These are phyloP conservation scores for Leccinum aurantiacum DNA, from an alignment of 768 basidiomycete genomes.

Conservation along the genomic window DNA sequence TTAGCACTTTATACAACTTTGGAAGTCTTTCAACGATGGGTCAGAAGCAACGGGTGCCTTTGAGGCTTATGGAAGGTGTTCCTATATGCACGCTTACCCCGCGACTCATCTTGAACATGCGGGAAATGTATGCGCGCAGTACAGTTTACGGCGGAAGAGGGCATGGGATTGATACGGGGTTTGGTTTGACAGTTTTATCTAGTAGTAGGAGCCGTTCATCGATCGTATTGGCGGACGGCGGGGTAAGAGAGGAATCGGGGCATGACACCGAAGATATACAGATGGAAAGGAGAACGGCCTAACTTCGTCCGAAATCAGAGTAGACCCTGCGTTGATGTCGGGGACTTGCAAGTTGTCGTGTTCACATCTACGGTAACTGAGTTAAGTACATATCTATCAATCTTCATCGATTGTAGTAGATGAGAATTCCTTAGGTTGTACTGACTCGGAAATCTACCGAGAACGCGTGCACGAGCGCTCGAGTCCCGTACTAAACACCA, in stretches of 20 bases:
- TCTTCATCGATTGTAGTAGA: too few relatives aligned
- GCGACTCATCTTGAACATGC: neutral
- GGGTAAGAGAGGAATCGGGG: neutral
- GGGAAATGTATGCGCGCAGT: neutral
- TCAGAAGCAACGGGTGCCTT: neutral
- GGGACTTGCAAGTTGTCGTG: too few relatives aligned
- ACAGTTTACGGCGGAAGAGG: neutral
- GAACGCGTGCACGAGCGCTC: too few relatives aligned
- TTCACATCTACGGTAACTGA: too few relatives aligned
- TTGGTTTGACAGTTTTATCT: neutral
- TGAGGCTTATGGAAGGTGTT: rapidly evolving
- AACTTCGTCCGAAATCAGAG: neutral
- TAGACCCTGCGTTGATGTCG: too few relatives aligned
- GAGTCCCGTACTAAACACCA: too few relatives aligned
- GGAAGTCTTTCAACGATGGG: neutral
- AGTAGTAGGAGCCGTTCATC: neutral
- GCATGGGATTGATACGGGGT: neutral
- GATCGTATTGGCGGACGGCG: neutral
- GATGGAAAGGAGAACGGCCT: neutral
- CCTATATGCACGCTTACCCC: neutral
- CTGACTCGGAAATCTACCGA: too few relatives aligned
- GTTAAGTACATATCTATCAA: too few relatives aligned
- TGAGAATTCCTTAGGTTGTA: too few relatives aligned
- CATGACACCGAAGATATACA: neutral
- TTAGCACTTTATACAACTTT: neutral